Evolutionary conservation across 257 asterid species (phyloP).

Genomic region (Osmanthus fragrans): DNA sequence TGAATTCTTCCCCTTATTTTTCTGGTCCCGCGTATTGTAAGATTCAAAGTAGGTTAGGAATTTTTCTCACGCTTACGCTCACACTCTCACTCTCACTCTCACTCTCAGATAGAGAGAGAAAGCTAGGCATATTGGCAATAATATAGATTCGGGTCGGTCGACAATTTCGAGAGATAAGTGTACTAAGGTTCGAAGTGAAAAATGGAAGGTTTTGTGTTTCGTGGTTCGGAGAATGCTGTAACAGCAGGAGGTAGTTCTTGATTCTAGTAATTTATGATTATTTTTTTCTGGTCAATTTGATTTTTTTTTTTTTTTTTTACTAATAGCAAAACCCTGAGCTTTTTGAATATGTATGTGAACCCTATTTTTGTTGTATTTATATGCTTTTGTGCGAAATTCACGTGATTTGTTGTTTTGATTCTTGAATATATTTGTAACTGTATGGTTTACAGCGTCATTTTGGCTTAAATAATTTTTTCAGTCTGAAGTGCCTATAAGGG

Average conservation of each 20-base stretch:
- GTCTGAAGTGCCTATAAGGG: no score
- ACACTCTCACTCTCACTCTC: neutral
- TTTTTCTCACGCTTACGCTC: no score
- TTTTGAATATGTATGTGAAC: neutral
- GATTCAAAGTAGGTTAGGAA: neutral
- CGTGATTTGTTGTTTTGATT: neutral
- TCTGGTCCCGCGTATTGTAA: neutral
- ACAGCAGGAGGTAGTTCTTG: conserved; percentile 18
- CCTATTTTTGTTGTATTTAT: neutral
- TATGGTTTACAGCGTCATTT: neutral
- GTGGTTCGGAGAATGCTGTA: conserved; percentile 10
- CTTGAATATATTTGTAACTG: neutral
- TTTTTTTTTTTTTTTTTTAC: neutral
- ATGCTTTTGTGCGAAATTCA: neutral
- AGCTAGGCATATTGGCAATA: neutral
- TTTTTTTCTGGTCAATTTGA: neutral
- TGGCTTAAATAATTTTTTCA: no score
- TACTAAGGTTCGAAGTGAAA: neutral
- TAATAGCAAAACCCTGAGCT: neutral
- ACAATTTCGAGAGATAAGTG: neutral
- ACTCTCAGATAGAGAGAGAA: neutral
- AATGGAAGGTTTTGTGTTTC: conserved; percentile 22
- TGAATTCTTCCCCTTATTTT: neutral
- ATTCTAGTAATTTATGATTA: neutral
- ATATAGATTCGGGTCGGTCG: neutral